phyloP scores from a whole-genome alignment of 768 basidiomycete species.

The Kondoa malvinella region DNA sequence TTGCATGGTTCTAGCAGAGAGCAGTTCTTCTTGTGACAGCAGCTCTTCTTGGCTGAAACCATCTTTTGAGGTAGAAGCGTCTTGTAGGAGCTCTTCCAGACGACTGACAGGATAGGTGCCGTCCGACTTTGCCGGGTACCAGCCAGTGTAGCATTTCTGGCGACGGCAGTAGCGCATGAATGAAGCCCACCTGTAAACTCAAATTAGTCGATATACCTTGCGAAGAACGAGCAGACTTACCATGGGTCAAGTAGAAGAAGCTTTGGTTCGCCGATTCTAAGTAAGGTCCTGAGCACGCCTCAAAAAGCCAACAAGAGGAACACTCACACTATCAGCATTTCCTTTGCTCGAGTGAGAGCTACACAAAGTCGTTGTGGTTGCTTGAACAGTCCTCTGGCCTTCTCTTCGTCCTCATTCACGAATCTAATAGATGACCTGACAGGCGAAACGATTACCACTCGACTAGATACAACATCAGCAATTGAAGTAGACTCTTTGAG shows the following conservation, averaged over 20 bases:
- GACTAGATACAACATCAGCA: background rate
- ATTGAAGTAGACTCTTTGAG: background rate
- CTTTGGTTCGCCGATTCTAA: background rate
- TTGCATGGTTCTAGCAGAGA: no score
- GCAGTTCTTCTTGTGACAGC: background rate
- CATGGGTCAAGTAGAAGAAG: background rate
- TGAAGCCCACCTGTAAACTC: background rate
- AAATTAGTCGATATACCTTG: no score
- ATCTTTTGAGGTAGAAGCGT: background rate
- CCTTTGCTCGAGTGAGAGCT: slow-evolving; percentile 10
- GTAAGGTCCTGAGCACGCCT: no score
- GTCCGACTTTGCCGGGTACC: background rate
- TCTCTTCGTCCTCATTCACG: slow-evolving; percentile 26
- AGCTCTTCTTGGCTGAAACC: background rate
- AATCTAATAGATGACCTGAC: slow-evolving; percentile 26
- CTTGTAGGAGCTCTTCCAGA: background rate
- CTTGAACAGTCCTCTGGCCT: slow-evolving; percentile 29
- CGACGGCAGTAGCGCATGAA: background rate
- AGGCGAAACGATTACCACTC: slow-evolving; percentile 24
- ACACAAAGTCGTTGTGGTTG: slow-evolving; percentile 22
- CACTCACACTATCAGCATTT: background rate
- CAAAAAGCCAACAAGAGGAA: background rate
- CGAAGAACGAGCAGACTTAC: no score
- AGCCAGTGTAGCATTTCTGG: background rate
- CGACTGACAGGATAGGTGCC: background rate